A percentile compares a stretch with the other conserved stretches of the same genome.
phyloP scores from a whole-genome alignment of 1,284 basidiomycete species.

The Ustilago loliicola region DNA sequence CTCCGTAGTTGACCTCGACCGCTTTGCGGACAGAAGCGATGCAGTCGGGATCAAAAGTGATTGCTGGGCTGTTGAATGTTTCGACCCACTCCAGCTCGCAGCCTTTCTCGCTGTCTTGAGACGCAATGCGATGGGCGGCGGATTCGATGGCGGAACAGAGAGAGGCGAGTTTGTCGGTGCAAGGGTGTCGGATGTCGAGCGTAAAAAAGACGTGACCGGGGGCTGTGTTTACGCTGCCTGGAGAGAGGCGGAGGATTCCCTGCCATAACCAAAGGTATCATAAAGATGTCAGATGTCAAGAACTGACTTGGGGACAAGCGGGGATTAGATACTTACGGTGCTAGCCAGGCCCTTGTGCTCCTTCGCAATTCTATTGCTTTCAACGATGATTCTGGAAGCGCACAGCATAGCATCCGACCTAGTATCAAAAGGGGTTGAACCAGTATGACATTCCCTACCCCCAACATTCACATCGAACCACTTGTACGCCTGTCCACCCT shows the following conservation, averaged over 20 bases:
- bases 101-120: constrained; percentile 37
- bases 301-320: background rate
- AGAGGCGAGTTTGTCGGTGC: constrained; percentile 21
- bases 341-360: constrained; percentile 34
- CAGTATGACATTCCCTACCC: constrained; percentile 45
- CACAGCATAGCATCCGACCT: constrained; percentile 50
- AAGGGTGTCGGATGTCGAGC: constrained; percentile 43
- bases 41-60: constrained; percentile 45
- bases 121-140: constrained; percentile 24
- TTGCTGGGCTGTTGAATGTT: constrained; percentile 43
- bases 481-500: constrained; percentile 49
- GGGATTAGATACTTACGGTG: constrained; percentile 25
- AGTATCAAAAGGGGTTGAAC: constrained; percentile 45
- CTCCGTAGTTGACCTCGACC: constrained; percentile 31
- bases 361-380: constrained; percentile 48
- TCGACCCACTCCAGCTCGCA: constrained; percentile 41
- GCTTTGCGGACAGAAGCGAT: constrained; percentile 40
- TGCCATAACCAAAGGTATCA: background rate
- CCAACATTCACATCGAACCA: constrained; percentile 48
- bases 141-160: constrained; percentile 35
- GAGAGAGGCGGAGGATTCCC: constrained; percentile 44
- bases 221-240: constrained; percentile 48
- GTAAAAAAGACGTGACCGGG: constrained; percentile 49
- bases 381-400: constrained; percentile 43
- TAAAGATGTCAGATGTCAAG: no score